Evolutionary conservation across 75 land plant species (phyloP).

Genomic region (Pseudotsuga menziesii): DNA sequence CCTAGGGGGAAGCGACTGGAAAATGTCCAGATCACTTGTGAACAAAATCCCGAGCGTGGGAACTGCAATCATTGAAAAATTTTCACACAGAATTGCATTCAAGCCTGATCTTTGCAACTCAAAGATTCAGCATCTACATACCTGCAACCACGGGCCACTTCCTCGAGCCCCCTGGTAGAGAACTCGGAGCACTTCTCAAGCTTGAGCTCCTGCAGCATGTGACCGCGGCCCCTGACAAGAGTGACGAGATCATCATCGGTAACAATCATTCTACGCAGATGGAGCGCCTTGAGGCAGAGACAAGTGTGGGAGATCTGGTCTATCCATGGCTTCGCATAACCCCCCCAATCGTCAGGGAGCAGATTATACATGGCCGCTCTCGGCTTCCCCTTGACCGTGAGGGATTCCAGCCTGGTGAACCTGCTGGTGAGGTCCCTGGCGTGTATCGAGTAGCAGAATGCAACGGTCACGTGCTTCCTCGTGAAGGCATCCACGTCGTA

Average conservation of each 20-base stretch:
- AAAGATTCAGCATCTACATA: constrained; percentile 3
- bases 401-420: constrained; percentile 50
- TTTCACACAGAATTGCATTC: too few relatives aligned
- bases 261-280: constrained; percentile 82
- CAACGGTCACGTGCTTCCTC: constrained; percentile 67
- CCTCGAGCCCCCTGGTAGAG: constrained; percentile 60
- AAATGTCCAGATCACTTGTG: too few relatives aligned
- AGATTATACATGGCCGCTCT: constrained; percentile 82
- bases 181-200: constrained; percentile 78
- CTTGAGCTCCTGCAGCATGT: constrained; percentile 38
- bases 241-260: constrained; percentile 52
- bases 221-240: constrained; percentile 39
- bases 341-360: constrained; percentile 88
- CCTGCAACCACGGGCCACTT: constrained; percentile 63
- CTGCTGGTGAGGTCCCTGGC: constrained; percentile 53
- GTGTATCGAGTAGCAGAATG: constrained; percentile 65
- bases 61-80: too few relatives aligned
- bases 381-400: constrained; percentile 89
- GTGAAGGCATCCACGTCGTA: constrained; percentile 58
- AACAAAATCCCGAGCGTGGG: too few relatives aligned
- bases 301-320: constrained; percentile 39
- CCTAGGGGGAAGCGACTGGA: too few relatives aligned
- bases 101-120: too few relatives aligned
- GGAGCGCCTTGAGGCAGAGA: constrained; percentile 45
- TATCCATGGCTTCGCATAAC: constrained; percentile 79